Conservation (phyloP, 2,329 filamentous ascomycete species). For the Aspergillus transmontanensis region DNA sequence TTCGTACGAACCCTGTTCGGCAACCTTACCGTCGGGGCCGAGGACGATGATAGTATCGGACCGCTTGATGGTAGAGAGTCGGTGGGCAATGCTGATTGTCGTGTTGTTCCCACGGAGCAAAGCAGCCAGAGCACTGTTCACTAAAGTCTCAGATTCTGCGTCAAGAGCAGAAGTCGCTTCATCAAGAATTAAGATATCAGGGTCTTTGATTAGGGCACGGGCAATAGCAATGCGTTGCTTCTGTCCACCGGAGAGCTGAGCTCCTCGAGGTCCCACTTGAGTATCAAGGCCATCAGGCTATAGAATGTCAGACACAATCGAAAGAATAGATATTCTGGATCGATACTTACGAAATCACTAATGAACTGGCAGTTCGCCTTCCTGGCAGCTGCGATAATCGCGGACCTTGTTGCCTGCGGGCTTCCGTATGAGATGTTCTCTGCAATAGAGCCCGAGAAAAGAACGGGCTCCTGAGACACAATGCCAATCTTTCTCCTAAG, state of each 20-base stretch:
- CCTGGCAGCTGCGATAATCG: slow-evolving; percentile 83
- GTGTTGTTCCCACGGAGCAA: slow-evolving; percentile 87
- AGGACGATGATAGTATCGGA: slow-evolving; percentile 94
- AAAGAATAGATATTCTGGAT: neutral
- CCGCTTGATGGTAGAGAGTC: slow-evolving; percentile 93
- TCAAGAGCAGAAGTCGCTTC: slow-evolving; percentile 95
- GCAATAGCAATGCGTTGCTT: slow-evolving; percentile 98
- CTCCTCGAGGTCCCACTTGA: slow-evolving; percentile 85
- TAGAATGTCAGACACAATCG: slow-evolving; percentile 15
- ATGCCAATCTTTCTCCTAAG: slow-evolving; percentile 89
- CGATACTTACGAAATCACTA: slow-evolving; percentile 72
- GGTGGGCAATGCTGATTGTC: slow-evolving; percentile 95
- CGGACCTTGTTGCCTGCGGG: slow-evolving; percentile 72
- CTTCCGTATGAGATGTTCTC: slow-evolving; percentile 91
- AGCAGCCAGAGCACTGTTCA: slow-evolving; percentile 83
- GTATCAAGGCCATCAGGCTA: slow-evolving; percentile 91
- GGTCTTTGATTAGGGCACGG: slow-evolving; percentile 88
- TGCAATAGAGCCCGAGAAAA: slow-evolving; percentile 77
- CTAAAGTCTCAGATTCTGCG: slow-evolving; percentile 93
- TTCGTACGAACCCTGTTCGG: slow-evolving; percentile 83
- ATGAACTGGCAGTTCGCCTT: slow-evolving; percentile 97
- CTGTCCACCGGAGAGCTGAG: slow-evolving; percentile 92
- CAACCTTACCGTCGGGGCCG: slow-evolving; percentile 80
- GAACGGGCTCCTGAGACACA: slow-evolving; percentile 91
- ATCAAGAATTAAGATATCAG: slow-evolving; percentile 94